Percentiles rank a stretch among this genome's conserved stretches.
These are phyloP conservation scores for Ophiostoma montium DNA, from an alignment of 2,329 filamentous ascomycete species.

Conservation along the genomic window DNA sequence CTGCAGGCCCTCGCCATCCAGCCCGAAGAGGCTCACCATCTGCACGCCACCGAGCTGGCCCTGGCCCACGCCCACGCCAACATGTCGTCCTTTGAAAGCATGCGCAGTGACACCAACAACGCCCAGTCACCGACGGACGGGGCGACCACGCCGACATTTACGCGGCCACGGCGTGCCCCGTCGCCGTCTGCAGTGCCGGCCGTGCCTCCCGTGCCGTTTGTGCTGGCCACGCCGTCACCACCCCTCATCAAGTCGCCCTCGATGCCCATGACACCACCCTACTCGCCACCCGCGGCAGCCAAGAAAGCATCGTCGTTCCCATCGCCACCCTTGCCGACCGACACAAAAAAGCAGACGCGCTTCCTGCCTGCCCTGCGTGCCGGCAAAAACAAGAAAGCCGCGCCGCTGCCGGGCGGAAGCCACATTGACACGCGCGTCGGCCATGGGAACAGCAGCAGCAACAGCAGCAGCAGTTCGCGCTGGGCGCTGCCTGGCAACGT, in stretches of 20 bases:
- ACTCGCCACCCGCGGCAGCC: not conserved
- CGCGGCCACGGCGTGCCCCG: conserved; percentile 8
- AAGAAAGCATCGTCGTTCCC: not conserved
- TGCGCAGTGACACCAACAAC: not conserved
- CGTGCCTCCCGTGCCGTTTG: not conserved
- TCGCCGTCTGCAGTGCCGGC: no score
- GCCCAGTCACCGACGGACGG: not conserved
- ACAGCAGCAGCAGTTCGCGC: conserved; percentile 20
- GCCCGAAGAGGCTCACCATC: conserved; percentile 9
- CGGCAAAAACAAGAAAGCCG: not conserved
- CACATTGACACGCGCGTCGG: conserved; percentile 10
- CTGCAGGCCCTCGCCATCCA: conserved; percentile 19
- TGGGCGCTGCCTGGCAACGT: conserved; percentile 44
- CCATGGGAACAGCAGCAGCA: conserved; percentile 5
- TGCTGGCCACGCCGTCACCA: not conserved
- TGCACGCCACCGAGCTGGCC: not conserved
- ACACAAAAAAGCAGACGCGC: not conserved
- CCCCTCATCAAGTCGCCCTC: not conserved
- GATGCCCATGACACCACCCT: not conserved
- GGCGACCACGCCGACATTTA: conserved; percentile 9
- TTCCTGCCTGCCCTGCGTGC: conserved; percentile 2
- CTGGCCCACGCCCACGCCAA: not conserved
- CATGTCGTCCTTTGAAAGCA: not conserved
- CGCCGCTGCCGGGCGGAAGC: not conserved
- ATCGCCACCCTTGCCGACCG: not conserved